These are phyloP conservation scores for Hypoxylon sp. DNA, from an alignment of 2,329 filamentous ascomycete genomes.

Conservation along the genomic window DNA sequence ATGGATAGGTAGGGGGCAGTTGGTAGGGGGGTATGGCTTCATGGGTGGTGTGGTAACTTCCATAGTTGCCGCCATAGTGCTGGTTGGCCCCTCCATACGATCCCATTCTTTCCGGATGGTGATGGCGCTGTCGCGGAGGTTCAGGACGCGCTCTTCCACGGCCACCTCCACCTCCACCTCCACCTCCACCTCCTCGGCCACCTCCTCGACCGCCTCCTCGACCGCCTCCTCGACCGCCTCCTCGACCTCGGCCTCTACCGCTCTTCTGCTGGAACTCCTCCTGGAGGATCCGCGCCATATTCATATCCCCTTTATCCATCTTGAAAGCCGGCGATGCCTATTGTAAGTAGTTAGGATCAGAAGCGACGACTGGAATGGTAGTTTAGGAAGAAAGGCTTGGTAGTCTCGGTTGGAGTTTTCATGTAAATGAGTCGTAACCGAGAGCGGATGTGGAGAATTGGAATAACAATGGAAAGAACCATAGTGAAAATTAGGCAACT, in stretches of 20 bases:
- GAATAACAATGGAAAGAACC: no score
- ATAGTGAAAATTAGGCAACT: no score
- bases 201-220: neutral
- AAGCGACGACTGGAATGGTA: no score
- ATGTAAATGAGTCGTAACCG: no score
- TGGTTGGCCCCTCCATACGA: neutral
- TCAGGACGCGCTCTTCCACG: neutral
- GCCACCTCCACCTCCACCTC: neutral
- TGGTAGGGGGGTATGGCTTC: neutral
- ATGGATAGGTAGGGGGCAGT: neutral
- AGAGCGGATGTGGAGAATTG: no score
- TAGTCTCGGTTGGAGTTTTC: no score
- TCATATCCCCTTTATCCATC: constrained; percentile 27
- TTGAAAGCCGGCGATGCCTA: no score
- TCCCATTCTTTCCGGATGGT: neutral
- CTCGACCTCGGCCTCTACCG: neutral
- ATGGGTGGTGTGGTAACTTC: neutral
- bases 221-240: neutral
- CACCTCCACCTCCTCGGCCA: neutral
- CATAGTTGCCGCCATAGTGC: no score
- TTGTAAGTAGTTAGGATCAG: no score
- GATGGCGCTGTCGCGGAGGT: neutral
- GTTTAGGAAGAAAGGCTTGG: no score
- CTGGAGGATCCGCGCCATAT: constrained; percentile 22
- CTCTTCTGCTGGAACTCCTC: constrained; percentile 14